Evolutionary conservation across 768 basidiomycete species (phyloP).

Genomic region (Gelatoporia subvermispora): DNA sequence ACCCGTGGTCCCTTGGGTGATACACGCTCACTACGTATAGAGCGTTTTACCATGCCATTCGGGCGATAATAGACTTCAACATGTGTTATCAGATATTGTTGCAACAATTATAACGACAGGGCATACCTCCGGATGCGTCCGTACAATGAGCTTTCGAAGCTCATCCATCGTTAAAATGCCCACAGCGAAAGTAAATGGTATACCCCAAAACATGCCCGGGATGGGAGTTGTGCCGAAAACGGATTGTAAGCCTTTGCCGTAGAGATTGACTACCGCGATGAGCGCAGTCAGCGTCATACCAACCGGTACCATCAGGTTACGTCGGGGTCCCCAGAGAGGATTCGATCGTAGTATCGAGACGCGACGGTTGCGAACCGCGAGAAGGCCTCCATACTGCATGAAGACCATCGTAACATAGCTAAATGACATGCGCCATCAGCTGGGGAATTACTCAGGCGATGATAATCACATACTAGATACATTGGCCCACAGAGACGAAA

Average conservation of each 20-base stretch:
- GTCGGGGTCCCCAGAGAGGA: constrained; percentile 44
- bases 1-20: no score
- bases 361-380: constrained; percentile 50
- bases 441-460: no score
- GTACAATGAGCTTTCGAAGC: constrained; percentile 38
- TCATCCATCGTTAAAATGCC: constrained; percentile 40
- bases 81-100: neutral
- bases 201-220: constrained; percentile 43
- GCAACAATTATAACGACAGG: constrained; percentile 4
- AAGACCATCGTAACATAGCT: constrained; percentile 48
- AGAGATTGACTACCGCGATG: constrained; percentile 39
- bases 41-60: constrained; percentile 32
- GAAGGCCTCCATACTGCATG: constrained; percentile 60
- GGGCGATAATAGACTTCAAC: constrained; percentile 34
- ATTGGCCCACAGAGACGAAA: constrained; percentile 51
- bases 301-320: constrained; percentile 33
- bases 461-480: constrained; percentile 34
- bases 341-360: constrained; percentile 53
- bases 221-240: constrained; percentile 42
- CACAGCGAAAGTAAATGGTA: constrained; percentile 40
- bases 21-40: neutral
- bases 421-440: constrained; percentile 44
- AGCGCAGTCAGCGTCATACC: constrained; percentile 38
- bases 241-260: constrained; percentile 38
- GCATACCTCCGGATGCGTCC: constrained; percentile 38